phyloP scores from a whole-genome alignment of 2,329 filamentous ascomycete genomes.

The Penicillium oxalicum region DNA sequence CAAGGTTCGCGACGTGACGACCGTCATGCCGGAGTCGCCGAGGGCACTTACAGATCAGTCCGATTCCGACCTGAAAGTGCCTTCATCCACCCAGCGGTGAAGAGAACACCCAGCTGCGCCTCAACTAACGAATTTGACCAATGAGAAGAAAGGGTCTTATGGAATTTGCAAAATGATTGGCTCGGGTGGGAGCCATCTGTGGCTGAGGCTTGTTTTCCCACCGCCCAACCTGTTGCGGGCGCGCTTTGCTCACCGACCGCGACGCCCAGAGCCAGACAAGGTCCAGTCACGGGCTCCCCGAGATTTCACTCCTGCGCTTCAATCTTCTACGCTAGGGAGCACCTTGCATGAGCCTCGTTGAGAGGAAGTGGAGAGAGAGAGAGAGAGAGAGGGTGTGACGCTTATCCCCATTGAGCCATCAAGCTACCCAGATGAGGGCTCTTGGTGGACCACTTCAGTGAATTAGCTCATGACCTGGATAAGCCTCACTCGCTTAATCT shows the following conservation, averaged over 20 bases:
- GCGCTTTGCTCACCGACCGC: constrained; percentile 12
- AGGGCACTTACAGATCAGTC: constrained; percentile 14
- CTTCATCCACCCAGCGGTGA: constrained; percentile 12
- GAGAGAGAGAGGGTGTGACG: too few species aligned
- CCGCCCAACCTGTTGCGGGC: constrained; percentile 6
- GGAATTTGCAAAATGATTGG: not conserved
- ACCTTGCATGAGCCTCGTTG: too few species aligned
- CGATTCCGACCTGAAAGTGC: not conserved
- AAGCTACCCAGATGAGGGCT: too few species aligned
- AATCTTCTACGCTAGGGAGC: too few species aligned
- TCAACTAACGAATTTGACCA: not conserved
- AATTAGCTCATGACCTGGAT: too few species aligned
- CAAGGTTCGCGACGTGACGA: too few species aligned
- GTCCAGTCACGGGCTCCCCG: not conserved
- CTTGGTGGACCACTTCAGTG: too few species aligned
- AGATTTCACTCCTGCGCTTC: too few species aligned
- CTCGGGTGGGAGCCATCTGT: constrained; percentile 4
- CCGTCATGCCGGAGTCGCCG: constrained; percentile 4
- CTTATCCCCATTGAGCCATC: too few species aligned
- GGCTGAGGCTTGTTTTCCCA: constrained; percentile 11
- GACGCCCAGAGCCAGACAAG: too few species aligned
- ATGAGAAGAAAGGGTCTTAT: not conserved
- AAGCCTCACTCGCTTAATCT: too few species aligned
- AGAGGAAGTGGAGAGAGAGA: too few species aligned
- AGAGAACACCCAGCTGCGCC: constrained; percentile 10